These are phyloP conservation scores for Pythium rhizo-oryzae DNA, from an alignment of 352 stramenopile genomes.

Conservation along the genomic window DNA sequence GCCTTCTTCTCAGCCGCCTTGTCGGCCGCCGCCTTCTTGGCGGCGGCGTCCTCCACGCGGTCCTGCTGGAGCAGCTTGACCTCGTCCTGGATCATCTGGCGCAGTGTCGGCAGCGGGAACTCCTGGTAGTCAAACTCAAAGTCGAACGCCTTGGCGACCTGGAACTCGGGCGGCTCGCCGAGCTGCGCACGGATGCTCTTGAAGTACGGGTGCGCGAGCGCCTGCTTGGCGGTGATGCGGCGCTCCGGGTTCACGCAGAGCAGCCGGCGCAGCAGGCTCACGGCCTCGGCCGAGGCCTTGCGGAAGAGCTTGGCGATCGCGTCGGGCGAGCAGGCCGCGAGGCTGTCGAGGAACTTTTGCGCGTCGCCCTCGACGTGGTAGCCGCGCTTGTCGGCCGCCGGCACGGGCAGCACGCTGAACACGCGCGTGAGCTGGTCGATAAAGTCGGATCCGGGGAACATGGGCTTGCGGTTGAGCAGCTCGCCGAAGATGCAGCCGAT, in stretches of 20 bases:
- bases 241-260: constrained; percentile 92
- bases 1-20: constrained; percentile 12
- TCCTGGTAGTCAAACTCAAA: constrained; percentile 87
- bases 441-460: constrained; percentile 81
- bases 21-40: constrained; percentile 8
- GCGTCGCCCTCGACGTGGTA: constrained; percentile 79
- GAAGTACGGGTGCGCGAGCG: constrained; percentile 93
- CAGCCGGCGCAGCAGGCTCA: constrained; percentile 64
- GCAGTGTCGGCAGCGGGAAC: constrained; percentile 56
- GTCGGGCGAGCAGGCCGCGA: constrained; percentile 72
- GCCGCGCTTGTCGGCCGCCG: constrained; percentile 68
- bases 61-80: constrained; percentile 69
- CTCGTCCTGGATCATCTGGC: constrained; percentile 78
- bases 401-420: constrained; percentile 73
- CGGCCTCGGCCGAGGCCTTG: constrained; percentile 62
- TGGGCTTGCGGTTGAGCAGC: constrained; percentile 73
- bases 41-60: constrained; percentile 16
- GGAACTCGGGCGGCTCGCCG: constrained; percentile 67
- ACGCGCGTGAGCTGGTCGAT: constrained; percentile 81
- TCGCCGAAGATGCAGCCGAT: constrained; percentile 95
- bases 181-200: constrained; percentile 71
- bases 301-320: constrained; percentile 72
- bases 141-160: constrained; percentile 69
- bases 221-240: constrained; percentile 87
- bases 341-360: constrained; percentile 73